These are phyloP conservation scores for Cutaneotrichosporon dermatis DNA, from an alignment of 1,284 basidiomycete genomes.

Conservation along the genomic window DNA sequence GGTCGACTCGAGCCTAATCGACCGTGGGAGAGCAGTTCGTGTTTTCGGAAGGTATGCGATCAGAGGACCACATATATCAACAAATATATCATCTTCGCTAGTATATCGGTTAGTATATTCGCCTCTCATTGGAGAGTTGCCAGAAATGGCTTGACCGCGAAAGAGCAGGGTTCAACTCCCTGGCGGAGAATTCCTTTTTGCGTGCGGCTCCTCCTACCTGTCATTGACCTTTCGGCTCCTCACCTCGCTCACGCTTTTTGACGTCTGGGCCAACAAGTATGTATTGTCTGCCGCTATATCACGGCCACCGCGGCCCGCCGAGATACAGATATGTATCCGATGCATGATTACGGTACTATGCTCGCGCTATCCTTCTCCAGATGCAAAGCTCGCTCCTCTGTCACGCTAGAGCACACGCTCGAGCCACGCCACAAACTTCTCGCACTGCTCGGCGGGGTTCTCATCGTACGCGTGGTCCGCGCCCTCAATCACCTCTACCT, in stretches of 20 bases:
- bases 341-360: too few relatives aligned
- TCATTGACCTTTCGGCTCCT: too few relatives aligned
- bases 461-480: slow-evolving; percentile 44
- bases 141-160: neutral
- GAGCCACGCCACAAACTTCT: slow-evolving; percentile 38
- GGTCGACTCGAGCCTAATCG: neutral
- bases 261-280: too few relatives aligned
- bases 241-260: too few relatives aligned
- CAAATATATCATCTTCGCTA: neutral
- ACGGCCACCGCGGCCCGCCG: too few relatives aligned
- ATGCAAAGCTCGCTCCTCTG: too few relatives aligned
- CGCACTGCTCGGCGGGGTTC: slow-evolving; percentile 34
- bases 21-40: slow-evolving; percentile 7
- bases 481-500: slow-evolving; percentile 31
- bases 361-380: too few relatives aligned
- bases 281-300: too few relatives aligned
- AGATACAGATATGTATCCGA: too few relatives aligned
- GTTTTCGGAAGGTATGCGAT: too few relatives aligned
- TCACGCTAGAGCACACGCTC: slow-evolving; percentile 8
- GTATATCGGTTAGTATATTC: slow-evolving; percentile 10
- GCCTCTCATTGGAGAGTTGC: slow-evolving; percentile 5
- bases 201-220: too few relatives aligned
- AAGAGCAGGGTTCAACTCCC: slow-evolving; percentile 23
- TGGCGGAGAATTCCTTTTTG: slow-evolving; percentile 9
- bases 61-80: neutral